Evolutionary conservation across 192 early-diverging fungal genomes (phyloP), one percentile per base, ranked within the genome.

Genomic region (Coemansia sp.): DNA sequence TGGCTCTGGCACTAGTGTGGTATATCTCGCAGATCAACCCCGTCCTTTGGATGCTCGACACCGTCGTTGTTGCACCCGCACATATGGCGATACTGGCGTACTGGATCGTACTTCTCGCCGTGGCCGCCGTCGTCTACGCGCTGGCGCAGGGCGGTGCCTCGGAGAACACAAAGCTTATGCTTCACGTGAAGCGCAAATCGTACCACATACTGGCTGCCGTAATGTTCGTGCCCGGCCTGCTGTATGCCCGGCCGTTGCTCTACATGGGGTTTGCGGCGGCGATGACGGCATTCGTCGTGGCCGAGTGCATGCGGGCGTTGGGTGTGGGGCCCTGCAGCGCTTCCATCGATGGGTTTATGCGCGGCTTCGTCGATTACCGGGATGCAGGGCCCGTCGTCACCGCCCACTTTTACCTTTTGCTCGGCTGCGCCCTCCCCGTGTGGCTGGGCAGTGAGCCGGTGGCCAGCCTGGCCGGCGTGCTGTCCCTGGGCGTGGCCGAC

Each of bases 401-500:
- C 4, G 90, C 92, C 34, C 97, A 99, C 66, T 76, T 98, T 42
- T 96, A 96, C 62, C 79, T 99, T 19, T 73, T 99, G 9, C 36
- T 94, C 24, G 97, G 97, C 6, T 99, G 97, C 73, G 95, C 95
- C 2, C 65, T 89, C 19, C 92, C 95, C 0, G 90, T 98, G 29
- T 99, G 94, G 94, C 77, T 97, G 27, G 86, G 86, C 68, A 77
- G 89, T 75, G 19, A 61, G 79, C 54, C 53, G 1, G 59, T 85
- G 59, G 78, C 73, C 0, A 81, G 84, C 29, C 64, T 94, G 14
- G 88, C 91, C 13, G 97, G 97, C 3, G 90, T 98, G 31, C 73
- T 99, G 66, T 83, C 93, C 6, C 69, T 99, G 36, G 97, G 97
- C 3, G 84, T 99, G 63, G 95, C 94, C 4, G 97, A 99, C 83